Conservation (phyloP, 2,329 filamentous ascomycete genomes). For the Zasmidium angulare region DNA sequence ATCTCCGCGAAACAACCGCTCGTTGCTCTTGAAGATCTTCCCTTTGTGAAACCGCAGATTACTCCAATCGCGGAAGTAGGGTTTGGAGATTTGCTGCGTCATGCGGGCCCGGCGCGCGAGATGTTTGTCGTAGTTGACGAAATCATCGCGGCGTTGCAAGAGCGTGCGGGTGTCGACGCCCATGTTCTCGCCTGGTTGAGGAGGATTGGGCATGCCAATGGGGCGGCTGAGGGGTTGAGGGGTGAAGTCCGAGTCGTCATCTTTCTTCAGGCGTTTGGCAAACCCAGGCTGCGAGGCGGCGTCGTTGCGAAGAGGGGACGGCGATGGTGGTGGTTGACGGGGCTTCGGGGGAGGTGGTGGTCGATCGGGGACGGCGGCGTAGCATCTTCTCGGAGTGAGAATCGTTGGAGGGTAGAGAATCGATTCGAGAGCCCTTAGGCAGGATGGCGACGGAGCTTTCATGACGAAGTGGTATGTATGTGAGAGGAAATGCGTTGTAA, state of each 20-base stretch:
- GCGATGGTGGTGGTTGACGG: constrained; percentile 12
- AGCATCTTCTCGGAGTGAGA: constrained; percentile 19
- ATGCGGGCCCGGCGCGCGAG: constrained; percentile 72
- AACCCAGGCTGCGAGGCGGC: constrained; percentile 22
- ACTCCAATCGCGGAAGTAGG: constrained; percentile 94
- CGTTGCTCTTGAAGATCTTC: constrained; percentile 86
- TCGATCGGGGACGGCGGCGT: constrained; percentile 22
- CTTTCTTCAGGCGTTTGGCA: constrained; percentile 22
- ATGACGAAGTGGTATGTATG: constrained; percentile 17
- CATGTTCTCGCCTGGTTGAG: constrained; percentile 75
- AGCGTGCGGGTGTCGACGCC: constrained; percentile 69
- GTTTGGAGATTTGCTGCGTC: constrained; percentile 73
- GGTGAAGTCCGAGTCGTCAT: constrained; percentile 45
- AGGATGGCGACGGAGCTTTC: constrained; percentile 31
- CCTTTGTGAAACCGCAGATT: constrained; percentile 80
- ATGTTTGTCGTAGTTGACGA: constrained; percentile 83
- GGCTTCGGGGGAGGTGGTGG: constrained; percentile 20
- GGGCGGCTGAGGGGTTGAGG: constrained; percentile 64
- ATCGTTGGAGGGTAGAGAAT: constrained; percentile 20
- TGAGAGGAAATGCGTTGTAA: background rate
- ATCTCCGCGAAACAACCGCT: constrained; percentile 78
- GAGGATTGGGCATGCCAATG: constrained; percentile 76
- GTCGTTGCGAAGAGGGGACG: constrained; percentile 15
- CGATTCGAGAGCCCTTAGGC: constrained; percentile 30
- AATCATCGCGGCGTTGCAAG: constrained; percentile 71